phyloP scores from a whole-genome alignment of 352 stramenopile genomes.

The Phytophthora capsici region DNA sequence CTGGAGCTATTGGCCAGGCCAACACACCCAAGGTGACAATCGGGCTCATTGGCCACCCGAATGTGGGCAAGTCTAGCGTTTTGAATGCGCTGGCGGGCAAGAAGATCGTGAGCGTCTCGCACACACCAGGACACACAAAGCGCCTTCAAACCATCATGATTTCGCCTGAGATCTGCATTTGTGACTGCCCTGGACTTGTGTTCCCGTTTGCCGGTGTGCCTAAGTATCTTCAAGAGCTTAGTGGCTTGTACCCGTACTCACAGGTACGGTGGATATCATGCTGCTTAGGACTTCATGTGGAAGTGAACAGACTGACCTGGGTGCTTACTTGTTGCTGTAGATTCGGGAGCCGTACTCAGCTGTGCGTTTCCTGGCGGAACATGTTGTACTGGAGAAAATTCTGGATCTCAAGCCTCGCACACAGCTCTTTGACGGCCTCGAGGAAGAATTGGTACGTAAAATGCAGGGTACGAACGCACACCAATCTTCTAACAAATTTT shows the following conservation, averaged over 20 bases:
- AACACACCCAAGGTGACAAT: slow-evolving; percentile 73
- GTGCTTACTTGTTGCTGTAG: slow-evolving; percentile 40
- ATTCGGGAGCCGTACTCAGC: slow-evolving; percentile 90
- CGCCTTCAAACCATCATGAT: slow-evolving; percentile 88
- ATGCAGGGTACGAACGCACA: neutral
- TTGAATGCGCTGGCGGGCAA: slow-evolving; percentile 87
- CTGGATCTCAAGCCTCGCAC: slow-evolving; percentile 76
- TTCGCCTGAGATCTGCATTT: slow-evolving; percentile 83
- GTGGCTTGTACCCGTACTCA: slow-evolving; percentile 83
- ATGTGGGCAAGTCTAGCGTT: slow-evolving; percentile 90
- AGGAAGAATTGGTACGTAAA: slow-evolving; percentile 68
- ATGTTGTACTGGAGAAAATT: slow-evolving; percentile 73
- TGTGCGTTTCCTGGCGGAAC: slow-evolving; percentile 84
- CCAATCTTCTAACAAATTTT: too few relatives aligned
- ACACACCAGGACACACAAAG: slow-evolving; percentile 88
- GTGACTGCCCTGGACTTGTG: slow-evolving; percentile 86
- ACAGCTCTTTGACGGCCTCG: slow-evolving; percentile 77
- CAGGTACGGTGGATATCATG: slow-evolving; percentile 46
- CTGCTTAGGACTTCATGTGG: too few relatives aligned
- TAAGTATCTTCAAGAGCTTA: slow-evolving; percentile 87
- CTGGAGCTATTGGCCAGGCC: slow-evolving; percentile 40
- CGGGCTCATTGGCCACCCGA: slow-evolving; percentile 89
- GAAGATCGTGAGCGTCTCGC: slow-evolving; percentile 89
- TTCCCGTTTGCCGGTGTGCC: slow-evolving; percentile 84
- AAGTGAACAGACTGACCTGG: slow-evolving; percentile 2